These are phyloP conservation scores for Mortierella alpina DNA, from an alignment of 192 early-diverging fungal species.

Conservation along the genomic window DNA sequence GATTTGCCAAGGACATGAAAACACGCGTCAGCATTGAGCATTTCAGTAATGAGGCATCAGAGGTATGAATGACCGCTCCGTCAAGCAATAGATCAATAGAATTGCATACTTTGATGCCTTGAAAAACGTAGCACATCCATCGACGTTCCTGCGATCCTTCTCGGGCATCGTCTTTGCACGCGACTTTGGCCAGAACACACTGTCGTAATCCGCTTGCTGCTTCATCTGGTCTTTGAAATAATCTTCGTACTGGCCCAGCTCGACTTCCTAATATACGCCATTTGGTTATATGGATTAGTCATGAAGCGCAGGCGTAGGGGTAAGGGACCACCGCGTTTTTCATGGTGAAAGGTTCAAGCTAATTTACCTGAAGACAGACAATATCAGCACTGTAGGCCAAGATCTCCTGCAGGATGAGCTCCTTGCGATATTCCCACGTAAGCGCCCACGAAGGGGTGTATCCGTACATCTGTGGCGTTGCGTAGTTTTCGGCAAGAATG, in stretches of 20 bases:
- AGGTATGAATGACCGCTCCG: neutral
- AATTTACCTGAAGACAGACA: slow-evolving; percentile 85
- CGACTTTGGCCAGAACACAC: slow-evolving; percentile 95
- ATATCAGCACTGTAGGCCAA: slow-evolving; percentile 89
- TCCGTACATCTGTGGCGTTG: slow-evolving; percentile 86
- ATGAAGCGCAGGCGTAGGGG: neutral
- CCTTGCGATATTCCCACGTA: slow-evolving; percentile 93
- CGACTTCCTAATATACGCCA: slow-evolving; percentile 78
- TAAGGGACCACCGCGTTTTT: neutral
- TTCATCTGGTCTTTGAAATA: slow-evolving; percentile 81
- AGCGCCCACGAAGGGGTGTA: slow-evolving; percentile 97
- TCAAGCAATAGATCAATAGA: neutral
- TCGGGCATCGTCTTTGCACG: slow-evolving; percentile 94
- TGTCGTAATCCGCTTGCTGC: slow-evolving; percentile 84
- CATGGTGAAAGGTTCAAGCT: neutral
- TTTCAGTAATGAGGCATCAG: neutral
- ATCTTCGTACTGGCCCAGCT: slow-evolving; percentile 87
- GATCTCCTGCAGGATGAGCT: slow-evolving; percentile 88
- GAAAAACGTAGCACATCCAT: slow-evolving; percentile 97
- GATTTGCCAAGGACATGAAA: slow-evolving; percentile 7
- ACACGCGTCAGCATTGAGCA: neutral
- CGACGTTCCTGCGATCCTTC: slow-evolving; percentile 85
- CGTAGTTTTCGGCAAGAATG: slow-evolving; percentile 90
- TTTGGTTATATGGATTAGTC: slow-evolving; percentile 1
- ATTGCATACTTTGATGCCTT: slow-evolving; percentile 78